Conservation (phyloP, 352 stramenopile species). For the Pythium periplocum region DNA sequence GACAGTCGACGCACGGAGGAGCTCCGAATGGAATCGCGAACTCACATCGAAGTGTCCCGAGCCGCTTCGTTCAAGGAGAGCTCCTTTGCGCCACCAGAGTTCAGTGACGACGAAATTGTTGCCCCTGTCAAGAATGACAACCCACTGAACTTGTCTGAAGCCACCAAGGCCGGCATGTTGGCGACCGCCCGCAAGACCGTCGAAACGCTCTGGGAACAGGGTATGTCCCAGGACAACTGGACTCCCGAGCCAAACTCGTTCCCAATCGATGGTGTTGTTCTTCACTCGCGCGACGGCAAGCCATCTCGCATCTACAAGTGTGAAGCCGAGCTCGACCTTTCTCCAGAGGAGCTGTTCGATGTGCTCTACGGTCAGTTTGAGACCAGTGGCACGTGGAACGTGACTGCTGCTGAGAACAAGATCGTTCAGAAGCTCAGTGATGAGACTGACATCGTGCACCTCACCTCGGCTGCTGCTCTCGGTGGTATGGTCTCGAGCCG, state of each 20-base stretch:
- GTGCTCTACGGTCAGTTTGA: slow-evolving; percentile 74
- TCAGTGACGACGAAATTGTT: too few species aligned
- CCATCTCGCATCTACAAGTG: slow-evolving; percentile 73
- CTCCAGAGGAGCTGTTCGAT: slow-evolving; percentile 75
- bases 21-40: slow-evolving; percentile 5
- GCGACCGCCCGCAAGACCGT: slow-evolving; percentile 34
- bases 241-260: slow-evolving; percentile 48
- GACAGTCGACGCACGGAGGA: slow-evolving; percentile 14
- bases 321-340: slow-evolving; percentile 56
- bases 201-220: slow-evolving; percentile 53
- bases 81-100: too few species aligned
- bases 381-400: slow-evolving; percentile 66
- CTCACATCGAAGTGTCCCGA: slow-evolving; percentile 14
- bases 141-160: slow-evolving; percentile 6
- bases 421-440: slow-evolving; percentile 63
- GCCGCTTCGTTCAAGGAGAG: background rate
- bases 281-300: slow-evolving; percentile 72
- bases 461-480: slow-evolving; percentile 61
- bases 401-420: slow-evolving; percentile 74
- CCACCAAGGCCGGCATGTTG: slow-evolving; percentile 37
- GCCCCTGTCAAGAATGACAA: slow-evolving; percentile 4
- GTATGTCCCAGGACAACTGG: slow-evolving; percentile 47
- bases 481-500: slow-evolving; percentile 73
- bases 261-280: slow-evolving; percentile 43
- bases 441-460: slow-evolving; percentile 63